Conservation (phyloP, 2,329 filamentous ascomycete genomes). For the Aspergillus latus region DNA sequence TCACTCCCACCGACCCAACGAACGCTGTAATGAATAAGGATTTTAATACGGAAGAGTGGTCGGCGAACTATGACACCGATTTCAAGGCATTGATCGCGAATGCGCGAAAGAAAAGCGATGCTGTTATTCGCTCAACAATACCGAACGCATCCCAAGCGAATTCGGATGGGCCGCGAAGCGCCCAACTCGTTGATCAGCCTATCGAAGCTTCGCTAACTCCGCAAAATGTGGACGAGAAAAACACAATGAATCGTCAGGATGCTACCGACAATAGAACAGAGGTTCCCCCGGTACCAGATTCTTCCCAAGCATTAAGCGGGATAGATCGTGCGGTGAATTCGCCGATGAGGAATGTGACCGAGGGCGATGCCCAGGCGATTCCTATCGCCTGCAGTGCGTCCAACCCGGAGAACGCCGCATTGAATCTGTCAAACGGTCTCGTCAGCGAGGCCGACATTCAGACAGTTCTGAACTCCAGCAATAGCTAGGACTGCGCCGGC, state of each 20-base stretch:
- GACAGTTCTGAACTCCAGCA: slow-evolving; percentile 7
- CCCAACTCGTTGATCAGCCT: slow-evolving; percentile 5
- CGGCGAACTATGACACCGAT: slow-evolving; percentile 67
- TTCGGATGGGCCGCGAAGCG: slow-evolving; percentile 7
- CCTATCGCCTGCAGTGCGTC: not conserved
- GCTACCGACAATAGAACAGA: not conserved
- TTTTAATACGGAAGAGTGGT: slow-evolving; percentile 79
- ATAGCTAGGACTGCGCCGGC: slow-evolving; percentile 5
- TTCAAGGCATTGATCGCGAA: slow-evolving; percentile 79
- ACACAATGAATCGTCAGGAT: not conserved
- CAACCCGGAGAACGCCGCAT: not conserved
- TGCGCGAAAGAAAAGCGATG: slow-evolving; percentile 59
- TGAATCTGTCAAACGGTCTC: not conserved
- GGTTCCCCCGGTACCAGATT: too few species aligned
- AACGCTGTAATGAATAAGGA: slow-evolving; percentile 75
- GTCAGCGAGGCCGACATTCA: slow-evolving; percentile 9
- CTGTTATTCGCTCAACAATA: slow-evolving; percentile 28
- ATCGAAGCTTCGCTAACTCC: not conserved
- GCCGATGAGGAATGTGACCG: not conserved
- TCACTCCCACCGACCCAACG: slow-evolving; percentile 20
- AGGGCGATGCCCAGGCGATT: not conserved
- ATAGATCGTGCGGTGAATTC: slow-evolving; percentile 5
- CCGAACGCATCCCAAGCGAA: slow-evolving; percentile 20
- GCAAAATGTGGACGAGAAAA: not conserved
- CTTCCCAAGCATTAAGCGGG: slow-evolving; percentile 3